A percentile compares a stretch with the other conserved stretches of the same genome.
phyloP scores from a whole-genome alignment of 2,329 filamentous ascomycete genomes.

The Akanthomyces uredinophilus region DNA sequence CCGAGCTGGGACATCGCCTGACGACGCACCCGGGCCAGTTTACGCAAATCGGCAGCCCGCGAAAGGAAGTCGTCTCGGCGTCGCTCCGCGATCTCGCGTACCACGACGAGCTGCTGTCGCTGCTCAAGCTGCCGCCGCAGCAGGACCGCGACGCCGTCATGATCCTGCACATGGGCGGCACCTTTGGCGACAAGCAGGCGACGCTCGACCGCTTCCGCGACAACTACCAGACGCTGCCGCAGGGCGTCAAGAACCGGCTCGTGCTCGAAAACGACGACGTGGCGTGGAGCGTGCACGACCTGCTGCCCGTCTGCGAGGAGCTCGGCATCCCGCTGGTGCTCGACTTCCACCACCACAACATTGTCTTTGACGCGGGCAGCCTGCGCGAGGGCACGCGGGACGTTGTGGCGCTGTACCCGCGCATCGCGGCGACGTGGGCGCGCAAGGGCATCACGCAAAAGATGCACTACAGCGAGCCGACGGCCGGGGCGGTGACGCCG shows the following conservation, averaged over 20 bases:
- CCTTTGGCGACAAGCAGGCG: slow-evolving; percentile 79
- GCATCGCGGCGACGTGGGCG: slow-evolving; percentile 79
- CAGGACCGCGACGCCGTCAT: slow-evolving; percentile 82
- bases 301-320: slow-evolving; percentile 86
- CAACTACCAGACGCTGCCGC: slow-evolving; percentile 64
- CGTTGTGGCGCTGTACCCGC: slow-evolving; percentile 66
- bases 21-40: slow-evolving; percentile 92
- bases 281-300: slow-evolving; percentile 83
- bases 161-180: slow-evolving; percentile 89
- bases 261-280: slow-evolving; percentile 96
- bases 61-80: slow-evolving; percentile 68
- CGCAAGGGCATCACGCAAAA: slow-evolving; percentile 84
- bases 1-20: slow-evolving; percentile 73
- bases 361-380: slow-evolving; percentile 67
- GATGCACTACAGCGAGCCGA: slow-evolving; percentile 91
- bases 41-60: slow-evolving; percentile 83
- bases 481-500: slow-evolving; percentile 59
- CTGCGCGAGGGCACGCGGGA: slow-evolving; percentile 81
- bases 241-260: slow-evolving; percentile 69
- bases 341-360: slow-evolving; percentile 95
- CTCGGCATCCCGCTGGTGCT: slow-evolving; percentile 90
- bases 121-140: slow-evolving; percentile 73
- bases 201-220: slow-evolving; percentile 72
- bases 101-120: slow-evolving; percentile 75
- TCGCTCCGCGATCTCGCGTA: slow-evolving; percentile 80